Percentiles rank a stretch among this genome's conserved stretches.
These are phyloP conservation scores for barrel medic (Medicago truncatula) DNA, from an alignment of 306 rosid species.

Conservation along the genomic window MtrunA17r5.0-ANR NC_053046.1:42936001-42936500, in stretches of 20 bases:
- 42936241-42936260: constrained; percentile 81
- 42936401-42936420: constrained; percentile 94
- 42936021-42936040: too few relatives aligned
- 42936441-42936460: constrained; percentile 88
- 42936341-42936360: constrained; percentile 90
- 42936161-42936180: too few relatives aligned
- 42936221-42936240: constrained; percentile 58
- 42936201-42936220: constrained; percentile 68
- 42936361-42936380: constrained; percentile 97
- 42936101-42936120: too few relatives aligned
- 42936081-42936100: too few relatives aligned
- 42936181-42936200: neutral
- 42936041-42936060: too few relatives aligned
- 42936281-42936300: constrained; percentile 89
- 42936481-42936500: constrained; percentile 89
- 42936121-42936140: too few relatives aligned
- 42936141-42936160: too few relatives aligned
- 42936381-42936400: constrained; percentile 97
- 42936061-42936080: too few relatives aligned
- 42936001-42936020: too few relatives aligned
- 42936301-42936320: constrained; percentile 81
- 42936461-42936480: constrained; percentile 87
- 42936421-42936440: constrained; percentile 97
- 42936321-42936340: constrained; percentile 94
- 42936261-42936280: constrained; percentile 84